phyloP scores from a whole-genome alignment of 208 protist genomes.

The Perkinsela sp. region DNA sequence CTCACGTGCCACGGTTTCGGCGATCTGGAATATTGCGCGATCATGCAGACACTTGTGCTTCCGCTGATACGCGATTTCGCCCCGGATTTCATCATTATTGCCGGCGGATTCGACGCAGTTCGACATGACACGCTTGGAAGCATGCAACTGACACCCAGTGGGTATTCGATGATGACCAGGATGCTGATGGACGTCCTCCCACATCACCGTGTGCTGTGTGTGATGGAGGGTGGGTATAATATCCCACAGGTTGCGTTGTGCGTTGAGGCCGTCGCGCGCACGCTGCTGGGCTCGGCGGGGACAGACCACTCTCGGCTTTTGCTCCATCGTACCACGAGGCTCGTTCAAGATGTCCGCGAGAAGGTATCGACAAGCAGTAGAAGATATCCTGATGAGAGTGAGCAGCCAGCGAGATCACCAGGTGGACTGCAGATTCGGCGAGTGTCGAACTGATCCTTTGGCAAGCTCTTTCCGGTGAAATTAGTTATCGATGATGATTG shows the following conservation, averaged over 20 bases:
- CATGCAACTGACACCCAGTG: slow-evolving; percentile 33
- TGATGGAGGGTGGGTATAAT: slow-evolving; percentile 65
- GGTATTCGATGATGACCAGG: slow-evolving; percentile 41
- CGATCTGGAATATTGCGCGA: slow-evolving; percentile 70
- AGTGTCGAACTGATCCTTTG: too few relatives aligned
- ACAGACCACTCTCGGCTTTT: neutral
- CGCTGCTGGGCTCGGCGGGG: slow-evolving; percentile 14
- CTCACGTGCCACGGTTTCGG: slow-evolving; percentile 47
- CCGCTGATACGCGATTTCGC: slow-evolving; percentile 55
- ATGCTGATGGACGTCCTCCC: slow-evolving; percentile 9
- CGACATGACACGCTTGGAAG: slow-evolving; percentile 67
- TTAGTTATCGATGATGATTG: too few relatives aligned
- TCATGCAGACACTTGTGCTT: slow-evolving; percentile 68
- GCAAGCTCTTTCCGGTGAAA: too few relatives aligned
- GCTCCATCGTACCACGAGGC: neutral
- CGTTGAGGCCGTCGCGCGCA: slow-evolving; percentile 38
- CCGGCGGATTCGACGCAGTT: slow-evolving; percentile 77
- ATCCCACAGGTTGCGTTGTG: slow-evolving; percentile 36
- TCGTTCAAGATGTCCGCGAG: too few relatives aligned
- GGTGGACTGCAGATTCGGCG: too few relatives aligned
- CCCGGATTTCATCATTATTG: slow-evolving; percentile 69
- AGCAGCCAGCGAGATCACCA: too few relatives aligned
- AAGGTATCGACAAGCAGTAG: too few relatives aligned
- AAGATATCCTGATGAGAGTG: too few relatives aligned
- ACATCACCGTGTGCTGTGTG: slow-evolving; percentile 19